These are phyloP conservation scores for Amniculicola lignicola DNA, from an alignment of 495 filamentous ascomycete genomes.

Conservation along the genomic window DNA sequence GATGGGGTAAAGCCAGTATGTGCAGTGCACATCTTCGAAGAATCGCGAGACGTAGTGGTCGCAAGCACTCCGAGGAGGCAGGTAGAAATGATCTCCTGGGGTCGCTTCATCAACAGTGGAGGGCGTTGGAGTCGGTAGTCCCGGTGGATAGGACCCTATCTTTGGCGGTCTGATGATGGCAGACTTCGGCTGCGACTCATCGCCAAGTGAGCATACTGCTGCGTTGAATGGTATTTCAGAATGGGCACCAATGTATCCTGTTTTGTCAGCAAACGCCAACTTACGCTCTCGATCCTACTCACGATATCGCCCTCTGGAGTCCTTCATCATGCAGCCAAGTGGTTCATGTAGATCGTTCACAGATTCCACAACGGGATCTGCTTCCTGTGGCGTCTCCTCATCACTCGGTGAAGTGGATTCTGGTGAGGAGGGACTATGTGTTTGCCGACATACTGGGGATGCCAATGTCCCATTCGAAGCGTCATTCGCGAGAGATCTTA, in stretches of 20 bases:
- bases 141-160: conserved; percentile 16
- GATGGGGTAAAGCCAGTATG: conserved; percentile 30
- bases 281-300: neutral
- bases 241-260: conserved; percentile 29
- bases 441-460: conserved; percentile 1
- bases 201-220: conserved; percentile 22
- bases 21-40: conserved; percentile 28
- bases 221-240: conserved; percentile 32
- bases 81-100: conserved; percentile 14
- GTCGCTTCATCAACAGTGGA: neutral
- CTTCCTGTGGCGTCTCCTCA: conserved; percentile 15
- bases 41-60: conserved; percentile 26
- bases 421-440: neutral
- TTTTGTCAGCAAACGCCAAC: conserved; percentile 4
- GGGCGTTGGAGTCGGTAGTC: conserved; percentile 19
- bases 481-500: conserved; percentile 23
- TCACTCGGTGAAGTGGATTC: neutral
- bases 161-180: conserved; percentile 23
- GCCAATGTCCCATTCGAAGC: conserved; percentile 8
- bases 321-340: conserved; percentile 30
- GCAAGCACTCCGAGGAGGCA: conserved; percentile 15
- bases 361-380: conserved; percentile 23
- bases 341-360: conserved; percentile 29
- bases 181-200: neutral
- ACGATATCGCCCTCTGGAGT: conserved; percentile 24